These are phyloP conservation scores for Anthracocystis panici-leucophaei DNA, from an alignment of 1,284 basidiomycete genomes.

Conservation along the genomic window DNA sequence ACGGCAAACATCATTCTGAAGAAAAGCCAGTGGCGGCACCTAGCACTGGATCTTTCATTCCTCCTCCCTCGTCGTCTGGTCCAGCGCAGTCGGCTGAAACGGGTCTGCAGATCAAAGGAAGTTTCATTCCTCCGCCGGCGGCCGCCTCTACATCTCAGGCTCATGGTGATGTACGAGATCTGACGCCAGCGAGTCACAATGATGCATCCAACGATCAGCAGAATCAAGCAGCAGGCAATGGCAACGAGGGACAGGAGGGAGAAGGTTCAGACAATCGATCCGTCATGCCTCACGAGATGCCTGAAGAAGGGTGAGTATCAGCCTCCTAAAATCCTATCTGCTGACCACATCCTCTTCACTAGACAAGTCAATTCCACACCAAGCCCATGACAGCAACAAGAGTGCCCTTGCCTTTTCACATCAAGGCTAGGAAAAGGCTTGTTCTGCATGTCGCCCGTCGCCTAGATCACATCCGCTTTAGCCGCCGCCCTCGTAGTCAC, in stretches of 20 bases:
- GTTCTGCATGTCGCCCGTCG: neutral
- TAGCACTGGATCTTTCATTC: slow-evolving; percentile 35
- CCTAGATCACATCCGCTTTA: neutral
- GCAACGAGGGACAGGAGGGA: neutral
- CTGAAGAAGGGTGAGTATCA: slow-evolving; percentile 94
- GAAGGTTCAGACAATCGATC: slow-evolving; percentile 71
- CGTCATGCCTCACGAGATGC: slow-evolving; percentile 91
- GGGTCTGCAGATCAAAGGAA: slow-evolving; percentile 48
- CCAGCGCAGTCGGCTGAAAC: slow-evolving; percentile 17
- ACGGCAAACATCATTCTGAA: slow-evolving; percentile 4
- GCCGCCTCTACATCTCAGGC: slow-evolving; percentile 21
- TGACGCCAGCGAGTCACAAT: slow-evolving; percentile 34
- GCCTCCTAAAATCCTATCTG: neutral
- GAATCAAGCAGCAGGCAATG: neutral
- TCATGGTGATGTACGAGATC: slow-evolving; percentile 34
- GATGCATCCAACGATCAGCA: slow-evolving; percentile 11
- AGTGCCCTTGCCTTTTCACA: slow-evolving; percentile 14
- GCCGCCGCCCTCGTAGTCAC: neutral
- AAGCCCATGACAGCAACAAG: slow-evolving; percentile 6
- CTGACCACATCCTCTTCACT: slow-evolving; percentile 1
- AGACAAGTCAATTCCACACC: neutral
- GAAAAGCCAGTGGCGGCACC: slow-evolving; percentile 14
- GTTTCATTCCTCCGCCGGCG: slow-evolving; percentile 45
- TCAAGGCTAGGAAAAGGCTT: slow-evolving; percentile 28
- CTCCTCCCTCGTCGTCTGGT: slow-evolving; percentile 28